phyloP scores from a whole-genome alignment of 768 basidiomycete genomes.

The Pleurotus tuber-regium region DNA sequence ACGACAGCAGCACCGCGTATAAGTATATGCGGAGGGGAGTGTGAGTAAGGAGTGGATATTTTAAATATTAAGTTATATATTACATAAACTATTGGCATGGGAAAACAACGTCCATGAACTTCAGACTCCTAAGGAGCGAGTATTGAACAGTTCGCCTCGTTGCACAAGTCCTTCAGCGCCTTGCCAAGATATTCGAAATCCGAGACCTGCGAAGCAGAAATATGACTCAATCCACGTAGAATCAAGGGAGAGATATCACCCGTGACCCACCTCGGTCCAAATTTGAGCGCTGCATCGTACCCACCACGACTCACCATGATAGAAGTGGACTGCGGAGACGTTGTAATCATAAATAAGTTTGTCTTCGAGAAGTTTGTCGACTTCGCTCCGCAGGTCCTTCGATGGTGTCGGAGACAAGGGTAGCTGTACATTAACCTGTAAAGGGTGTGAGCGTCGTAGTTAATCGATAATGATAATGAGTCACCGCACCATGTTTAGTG shows the following conservation, averaged over 20 bases:
- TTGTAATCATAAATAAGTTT: constrained; percentile 29
- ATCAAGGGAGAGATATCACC: background rate
- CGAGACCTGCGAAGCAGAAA: constrained; percentile 15
- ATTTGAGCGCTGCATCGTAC: constrained; percentile 37
- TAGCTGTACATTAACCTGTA: constrained; percentile 33
- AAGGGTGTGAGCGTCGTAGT: background rate
- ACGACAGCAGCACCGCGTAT: too few relatives aligned
- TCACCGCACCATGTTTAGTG: constrained; percentile 61
- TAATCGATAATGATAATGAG: background rate
- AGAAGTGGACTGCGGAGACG: constrained; percentile 29
- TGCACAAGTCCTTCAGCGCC: constrained; percentile 10
- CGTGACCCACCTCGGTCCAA: constrained; percentile 32
- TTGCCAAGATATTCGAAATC: constrained; percentile 17
- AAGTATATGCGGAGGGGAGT: too few relatives aligned
- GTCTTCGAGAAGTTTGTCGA: constrained; percentile 22
- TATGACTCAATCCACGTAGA: background rate
- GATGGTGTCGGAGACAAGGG: constrained; percentile 27
- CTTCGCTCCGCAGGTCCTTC: constrained; percentile 11
- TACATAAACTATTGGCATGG: too few relatives aligned
- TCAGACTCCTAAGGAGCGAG: too few relatives aligned
- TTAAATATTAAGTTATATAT: too few relatives aligned
- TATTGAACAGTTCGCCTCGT: too few relatives aligned
- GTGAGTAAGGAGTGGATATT: too few relatives aligned
- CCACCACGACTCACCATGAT: constrained; percentile 39
- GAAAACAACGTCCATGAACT: too few relatives aligned